Evolutionary conservation across 306 rosid species (phyloP), one percentile per base, ranked within the genome.

Genomic region (Acacia melanoxylon): DNA sequence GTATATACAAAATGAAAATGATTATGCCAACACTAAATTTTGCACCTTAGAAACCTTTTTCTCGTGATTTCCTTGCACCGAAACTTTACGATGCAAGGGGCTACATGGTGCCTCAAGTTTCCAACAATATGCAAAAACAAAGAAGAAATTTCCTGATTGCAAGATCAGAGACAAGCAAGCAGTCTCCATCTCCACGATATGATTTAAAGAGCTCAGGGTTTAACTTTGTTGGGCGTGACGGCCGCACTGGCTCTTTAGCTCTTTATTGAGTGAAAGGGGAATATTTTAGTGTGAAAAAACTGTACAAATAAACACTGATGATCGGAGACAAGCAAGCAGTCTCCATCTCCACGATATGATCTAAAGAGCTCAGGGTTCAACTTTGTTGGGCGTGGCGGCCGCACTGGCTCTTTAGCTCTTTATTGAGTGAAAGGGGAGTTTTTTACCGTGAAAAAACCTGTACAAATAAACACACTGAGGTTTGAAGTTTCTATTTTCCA

Each of bases 41-140:
- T 44, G 91, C 91, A 88, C 91, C 87, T 16, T 0, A 10, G 37
- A 68, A 85, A 68, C 89, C 89, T 81, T 83, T 83, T 19, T 31
- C 89, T 71, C 91, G 86, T 83, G 6, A 70, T 83, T 88, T 88
- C 89, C 91, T 81, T 85, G 89, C 89, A 83, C 29, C 69, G 17
- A 75, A 22, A 80, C 89, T 88, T 17, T 59, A 81, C 76, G 80
- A 63, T 74, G 86, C 91, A 85, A 88, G 86, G 89, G 91, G 87
- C 91, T 85, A 85, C 8, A 11, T 70, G 80, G 84, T 88, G 91
- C 91, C 14, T 77, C 35, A 63, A 20, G 51, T 15, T 76, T 29
- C 16, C 2, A 54, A 65, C 7, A 6, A 76, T 69, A 33, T 16
- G 61, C 6, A 52, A 52, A 8, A 52, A 19, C 24, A 2, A 52